Conservation (phyloP, 306 rosid genomes). For the Fagus crenata region DNA sequence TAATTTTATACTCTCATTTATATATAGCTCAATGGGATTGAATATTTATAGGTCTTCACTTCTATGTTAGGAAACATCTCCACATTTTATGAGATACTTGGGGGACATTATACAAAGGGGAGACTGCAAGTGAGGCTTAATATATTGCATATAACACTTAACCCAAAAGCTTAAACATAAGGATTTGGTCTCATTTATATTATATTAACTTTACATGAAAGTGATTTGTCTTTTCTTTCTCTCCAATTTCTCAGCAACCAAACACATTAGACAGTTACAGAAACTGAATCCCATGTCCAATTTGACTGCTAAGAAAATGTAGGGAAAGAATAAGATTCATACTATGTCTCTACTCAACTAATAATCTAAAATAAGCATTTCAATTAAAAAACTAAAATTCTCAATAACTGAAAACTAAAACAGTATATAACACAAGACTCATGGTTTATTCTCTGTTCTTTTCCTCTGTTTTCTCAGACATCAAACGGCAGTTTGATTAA, state of each 20-base stretch:
- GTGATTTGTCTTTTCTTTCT: neutral
- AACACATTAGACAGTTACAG: neutral
- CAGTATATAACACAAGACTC: neutral
- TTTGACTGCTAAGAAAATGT: no score
- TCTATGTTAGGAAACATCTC: neutral
- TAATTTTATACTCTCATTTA: neutral
- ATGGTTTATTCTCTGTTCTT: neutral
- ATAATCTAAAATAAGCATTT: no score
- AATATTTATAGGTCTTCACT: neutral
- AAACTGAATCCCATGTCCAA: neutral
- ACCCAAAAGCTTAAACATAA: no score
- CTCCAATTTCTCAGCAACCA: neutral
- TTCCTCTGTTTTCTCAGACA: neutral
- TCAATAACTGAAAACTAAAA: no score
- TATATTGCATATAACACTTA: no score
- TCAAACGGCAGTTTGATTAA: neutral
- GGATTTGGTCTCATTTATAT: no score
- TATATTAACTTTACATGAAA: neutral
- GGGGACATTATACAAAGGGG: no score
- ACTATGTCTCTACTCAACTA: no score
- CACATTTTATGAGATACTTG: neutral
- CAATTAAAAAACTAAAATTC: no score
- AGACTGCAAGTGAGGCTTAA: no score
- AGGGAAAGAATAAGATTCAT: no score
- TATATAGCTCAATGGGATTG: neutral